These are phyloP conservation scores for Fusarium brevicatenulatum DNA, from an alignment of 2,329 filamentous ascomycete species.

Conservation along the genomic window DNA sequence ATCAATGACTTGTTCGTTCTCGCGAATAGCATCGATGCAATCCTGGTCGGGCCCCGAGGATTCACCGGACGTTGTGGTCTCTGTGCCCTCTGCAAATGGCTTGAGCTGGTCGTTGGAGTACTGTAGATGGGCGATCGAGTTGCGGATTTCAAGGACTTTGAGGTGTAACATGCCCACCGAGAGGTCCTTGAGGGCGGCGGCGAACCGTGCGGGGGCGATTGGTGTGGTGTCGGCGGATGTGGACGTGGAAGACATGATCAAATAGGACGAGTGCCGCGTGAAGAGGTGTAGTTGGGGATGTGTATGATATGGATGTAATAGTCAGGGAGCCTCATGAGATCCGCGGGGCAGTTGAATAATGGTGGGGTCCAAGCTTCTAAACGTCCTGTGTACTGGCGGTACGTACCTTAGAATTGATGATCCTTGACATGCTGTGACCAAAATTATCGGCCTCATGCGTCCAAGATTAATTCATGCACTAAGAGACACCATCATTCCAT, in stretches of 20 bases:
- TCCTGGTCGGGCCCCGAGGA: constrained; percentile 66
- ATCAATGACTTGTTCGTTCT: constrained; percentile 75
- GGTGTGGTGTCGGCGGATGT: constrained; percentile 69
- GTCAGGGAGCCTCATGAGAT: neutral
- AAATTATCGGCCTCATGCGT: constrained; percentile 38
- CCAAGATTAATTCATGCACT: constrained; percentile 44
- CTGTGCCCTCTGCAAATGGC: constrained; percentile 69
- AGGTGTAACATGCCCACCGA: constrained; percentile 73
- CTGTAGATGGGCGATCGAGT: constrained; percentile 77
- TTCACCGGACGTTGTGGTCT: constrained; percentile 43
- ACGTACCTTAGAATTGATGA: constrained; percentile 29
- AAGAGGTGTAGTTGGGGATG: neutral
- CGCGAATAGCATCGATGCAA: constrained; percentile 77
- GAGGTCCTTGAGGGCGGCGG: constrained; percentile 73
- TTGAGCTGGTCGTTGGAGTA: constrained; percentile 78
- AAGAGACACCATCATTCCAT: constrained; percentile 35
- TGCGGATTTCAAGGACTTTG: constrained; percentile 80
- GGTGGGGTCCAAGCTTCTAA: constrained; percentile 39
- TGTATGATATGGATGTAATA: neutral
- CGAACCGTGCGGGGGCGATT: constrained; percentile 71
- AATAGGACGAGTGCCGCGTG: neutral
- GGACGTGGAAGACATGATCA: constrained; percentile 60
- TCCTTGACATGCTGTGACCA: constrained; percentile 23
- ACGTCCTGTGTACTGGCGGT: constrained; percentile 16
- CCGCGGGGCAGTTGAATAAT: constrained; percentile 29